Evolutionary conservation across 305 asterid genomes (phyloP).

Genomic region (Lippia alba): DNA sequence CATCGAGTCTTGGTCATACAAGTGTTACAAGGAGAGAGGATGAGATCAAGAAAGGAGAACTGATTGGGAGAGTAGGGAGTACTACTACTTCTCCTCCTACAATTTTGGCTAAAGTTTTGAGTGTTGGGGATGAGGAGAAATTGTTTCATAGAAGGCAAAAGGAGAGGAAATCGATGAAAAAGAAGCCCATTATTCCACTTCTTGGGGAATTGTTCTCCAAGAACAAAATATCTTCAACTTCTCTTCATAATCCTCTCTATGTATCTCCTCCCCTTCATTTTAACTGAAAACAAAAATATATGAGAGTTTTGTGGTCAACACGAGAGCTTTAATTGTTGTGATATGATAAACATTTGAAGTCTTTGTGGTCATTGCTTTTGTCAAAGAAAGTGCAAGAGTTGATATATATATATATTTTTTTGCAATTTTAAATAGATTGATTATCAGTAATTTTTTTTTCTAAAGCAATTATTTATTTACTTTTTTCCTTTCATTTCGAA

Average conservation of each 20-base stretch:
- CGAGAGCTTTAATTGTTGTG: neutral
- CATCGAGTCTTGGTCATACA: neutral
- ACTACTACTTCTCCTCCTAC: slow-evolving; percentile 26
- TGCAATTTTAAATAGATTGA: too few relatives aligned
- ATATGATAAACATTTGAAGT: neutral
- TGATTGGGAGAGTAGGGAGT: slow-evolving; percentile 24
- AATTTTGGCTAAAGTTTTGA: slow-evolving; percentile 60
- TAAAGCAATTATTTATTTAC: too few relatives aligned
- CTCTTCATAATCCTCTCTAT: slow-evolving; percentile 57
- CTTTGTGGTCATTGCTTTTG: neutral
- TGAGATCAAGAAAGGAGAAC: slow-evolving; percentile 41
- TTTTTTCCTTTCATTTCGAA: too few relatives aligned
- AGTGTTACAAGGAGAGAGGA: slow-evolving; percentile 25
- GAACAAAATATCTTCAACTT: slow-evolving; percentile 56
- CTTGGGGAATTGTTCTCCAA: slow-evolving; percentile 69
- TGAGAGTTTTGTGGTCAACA: neutral
- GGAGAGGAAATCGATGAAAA: slow-evolving; percentile 44
- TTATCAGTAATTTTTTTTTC: too few relatives aligned
- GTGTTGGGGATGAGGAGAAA: slow-evolving; percentile 44
- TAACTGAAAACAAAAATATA: slow-evolving; percentile 21
- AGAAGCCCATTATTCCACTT: slow-evolving; percentile 80
- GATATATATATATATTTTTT: too few relatives aligned
- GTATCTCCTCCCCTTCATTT: slow-evolving; percentile 47
- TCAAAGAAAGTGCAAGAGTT: neutral
- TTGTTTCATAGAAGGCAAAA: slow-evolving; percentile 46